These are phyloP conservation scores for Huntiella omanensis DNA, from an alignment of 2,329 filamentous ascomycete species.

Conservation along the genomic window DNA sequence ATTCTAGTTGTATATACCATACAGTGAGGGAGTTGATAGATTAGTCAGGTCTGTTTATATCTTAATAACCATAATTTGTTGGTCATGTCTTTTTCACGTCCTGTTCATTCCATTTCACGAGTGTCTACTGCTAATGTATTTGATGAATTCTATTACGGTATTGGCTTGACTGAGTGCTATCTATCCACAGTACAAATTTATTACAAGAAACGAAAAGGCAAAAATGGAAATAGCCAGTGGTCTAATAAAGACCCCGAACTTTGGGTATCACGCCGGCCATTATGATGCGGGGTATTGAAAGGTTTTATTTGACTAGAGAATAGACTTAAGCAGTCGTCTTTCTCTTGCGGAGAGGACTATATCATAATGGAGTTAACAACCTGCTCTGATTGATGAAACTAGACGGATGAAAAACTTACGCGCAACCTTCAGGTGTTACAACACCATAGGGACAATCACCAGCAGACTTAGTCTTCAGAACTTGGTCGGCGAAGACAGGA, in stretches of 20 bases:
- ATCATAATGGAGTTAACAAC: neutral
- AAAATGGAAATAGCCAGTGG: neutral
- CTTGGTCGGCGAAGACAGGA: conserved; percentile 30
- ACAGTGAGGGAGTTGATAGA: neutral
- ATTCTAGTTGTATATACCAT: neutral
- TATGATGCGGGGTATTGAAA: too few relatives aligned
- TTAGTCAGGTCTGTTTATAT: neutral
- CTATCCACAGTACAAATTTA: conserved; percentile 1
- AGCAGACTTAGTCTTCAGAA: conserved; percentile 24
- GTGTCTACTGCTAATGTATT: neutral
- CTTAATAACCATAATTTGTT: neutral
- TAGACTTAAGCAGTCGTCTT: neutral
- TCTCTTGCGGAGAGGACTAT: conserved; percentile 1
- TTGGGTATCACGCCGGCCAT: too few relatives aligned
- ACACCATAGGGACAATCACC: conserved; percentile 39
- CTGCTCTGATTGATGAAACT: neutral
- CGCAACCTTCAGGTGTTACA: conserved; percentile 37
- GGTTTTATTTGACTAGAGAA: too few relatives aligned
- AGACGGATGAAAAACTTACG: conserved; percentile 21
- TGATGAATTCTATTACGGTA: neutral
- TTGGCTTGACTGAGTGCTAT: conserved; percentile 2
- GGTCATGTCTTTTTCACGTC: neutral
- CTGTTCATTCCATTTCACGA: neutral
- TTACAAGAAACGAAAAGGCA: neutral
- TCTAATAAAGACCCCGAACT: too few relatives aligned